Evolutionary conservation across 75 land plant species (phyloP), one percentile per base, ranked within the genome.

Genomic region (Pinus taeda): DNA sequence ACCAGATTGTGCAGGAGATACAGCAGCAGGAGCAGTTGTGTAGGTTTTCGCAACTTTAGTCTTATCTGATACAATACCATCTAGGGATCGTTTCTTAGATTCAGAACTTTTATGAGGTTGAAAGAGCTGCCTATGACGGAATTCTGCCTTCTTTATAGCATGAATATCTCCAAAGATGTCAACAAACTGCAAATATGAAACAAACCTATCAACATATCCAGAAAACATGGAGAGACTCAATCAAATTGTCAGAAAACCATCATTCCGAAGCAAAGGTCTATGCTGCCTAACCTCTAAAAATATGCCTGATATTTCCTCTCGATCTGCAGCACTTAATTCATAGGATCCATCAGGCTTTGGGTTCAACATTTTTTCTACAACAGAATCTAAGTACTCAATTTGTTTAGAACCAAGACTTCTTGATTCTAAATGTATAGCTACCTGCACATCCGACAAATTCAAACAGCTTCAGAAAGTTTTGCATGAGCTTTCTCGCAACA

Each of bases 231-330:
- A 39, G 15, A 39, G 7, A 69, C n/a, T 17, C 22, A 24, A 42
- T 37, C 12, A 20, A 42, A 69, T 69, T 17, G 53, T 69, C 21
- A 1, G 11, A 69, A 2, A 12, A 21, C 15, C 24, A n/a, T 69
- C 45, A n/a, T 69, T n/a, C n/a, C n/a, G 2, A 3, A 20, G 8
- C 6, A 18, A 69, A 69, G 3, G 17, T 6, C 39, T 20, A n/a
- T 67, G 4, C 18, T 12, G 20, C 15, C 60, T 77, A 81, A 95
- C 99, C 93, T 97, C 99, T 75, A 94, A 81, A 74, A 81, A 95
- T 18, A 97, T 86, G 74, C 86, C 74, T 11, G 99, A 97, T 58
- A 97, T 70, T 59, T 97, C 98, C 45, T 97, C 99, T 71, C 88
- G 84, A 9, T 94, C 95, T n/a, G 80, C 59, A 59, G 81, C 60